Evolutionary conservation across 1,139 yeast species (phyloP).

Genomic region (Pichia sp.): DNA sequence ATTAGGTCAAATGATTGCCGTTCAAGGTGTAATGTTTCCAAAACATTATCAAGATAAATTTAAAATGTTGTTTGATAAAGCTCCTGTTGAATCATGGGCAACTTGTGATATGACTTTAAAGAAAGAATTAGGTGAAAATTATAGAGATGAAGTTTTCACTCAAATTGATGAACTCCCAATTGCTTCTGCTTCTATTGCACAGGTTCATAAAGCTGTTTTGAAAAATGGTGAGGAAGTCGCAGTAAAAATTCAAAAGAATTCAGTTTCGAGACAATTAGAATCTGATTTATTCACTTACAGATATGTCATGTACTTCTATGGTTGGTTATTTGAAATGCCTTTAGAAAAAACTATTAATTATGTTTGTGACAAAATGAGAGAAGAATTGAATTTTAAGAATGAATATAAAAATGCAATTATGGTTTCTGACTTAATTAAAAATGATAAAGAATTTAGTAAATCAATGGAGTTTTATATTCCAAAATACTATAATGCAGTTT

Average conservation of each 20-base stretch:
- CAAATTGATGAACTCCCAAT: conserved; percentile 47
- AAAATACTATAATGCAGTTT: conserved; percentile 38
- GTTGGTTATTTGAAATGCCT: conserved; percentile 58
- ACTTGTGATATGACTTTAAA: conserved; percentile 42
- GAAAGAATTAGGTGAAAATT: conserved; percentile 41
- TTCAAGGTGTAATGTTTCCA: conserved; percentile 66
- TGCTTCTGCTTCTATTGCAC: conserved; percentile 73
- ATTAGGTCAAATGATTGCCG: conserved; percentile 69
- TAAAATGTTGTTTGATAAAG: conserved; percentile 57
- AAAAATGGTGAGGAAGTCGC: conserved; percentile 54
- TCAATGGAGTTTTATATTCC: conserved; percentile 48
- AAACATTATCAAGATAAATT: conserved; percentile 51
- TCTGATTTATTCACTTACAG: conserved; percentile 58
- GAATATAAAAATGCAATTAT: conserved; percentile 49
- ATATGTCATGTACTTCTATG: conserved; percentile 48
- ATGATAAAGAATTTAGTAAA: conserved; percentile 32
- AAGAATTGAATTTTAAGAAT: conserved; percentile 55
- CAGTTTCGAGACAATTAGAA: conserved; percentile 49
- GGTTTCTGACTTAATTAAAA: conserved; percentile 30
- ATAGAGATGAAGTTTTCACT: conserved; percentile 41
- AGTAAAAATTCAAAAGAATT: conserved; percentile 61
- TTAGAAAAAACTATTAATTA: conserved; percentile 51
- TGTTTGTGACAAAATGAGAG: conserved; percentile 49
- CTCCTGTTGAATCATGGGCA: conserved; percentile 63
- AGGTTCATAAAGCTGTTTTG: conserved; percentile 56